Evolutionary conservation across 371 early-diverging fungal species (phyloP), one percentile per base, ranked within the genome.

Genomic region (Batkoa obscura): DNA sequence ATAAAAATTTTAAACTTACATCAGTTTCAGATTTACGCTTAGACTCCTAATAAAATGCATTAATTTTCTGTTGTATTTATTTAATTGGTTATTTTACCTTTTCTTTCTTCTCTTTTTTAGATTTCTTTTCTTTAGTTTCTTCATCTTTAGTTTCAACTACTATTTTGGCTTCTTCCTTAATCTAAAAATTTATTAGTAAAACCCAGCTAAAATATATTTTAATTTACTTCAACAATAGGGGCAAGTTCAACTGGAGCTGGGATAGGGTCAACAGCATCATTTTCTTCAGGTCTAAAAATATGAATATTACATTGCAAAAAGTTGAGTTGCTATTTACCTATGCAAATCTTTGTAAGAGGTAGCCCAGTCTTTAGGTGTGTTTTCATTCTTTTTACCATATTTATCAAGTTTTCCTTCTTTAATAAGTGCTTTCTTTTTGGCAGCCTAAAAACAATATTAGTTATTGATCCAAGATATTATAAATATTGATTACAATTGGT

Each of bases 351-450:
- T 73, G 63, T 81, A 84, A 39, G 58, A 63, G 59, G 75, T 72
- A 63, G 69, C 76, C 89, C 89, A 90, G 35, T 50, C 48, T 23
- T 37, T 70, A 5, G 96, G 94, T 2, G 92, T 91, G 15, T 76
- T 74, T 3, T 84, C 87, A 59, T 78, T 94, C 43, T 77, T 71
- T 59, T 89, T 81, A 33, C 97, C 97, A 61, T 72, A 94, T 76
- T 94, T 94, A 73, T 96, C 97, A 30, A 96, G 76, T 72, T 93
- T 90, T 41, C 97, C 97, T 50, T 86, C 88, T 71, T 88, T 87
- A 81, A 91, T 84, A 66, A 96, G 59, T 76, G 88, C 86, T 83
- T 96, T 96, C 84, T 96, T 96, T 73, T 90, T 84, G 64, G 76
- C 72, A 32, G 97, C 23, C 23, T 23, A 23, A 23, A 23, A 23